Evolutionary conservation across 768 basidiomycete genomes (phyloP).

Genomic region (Kwoniella bestiolae): DNA sequence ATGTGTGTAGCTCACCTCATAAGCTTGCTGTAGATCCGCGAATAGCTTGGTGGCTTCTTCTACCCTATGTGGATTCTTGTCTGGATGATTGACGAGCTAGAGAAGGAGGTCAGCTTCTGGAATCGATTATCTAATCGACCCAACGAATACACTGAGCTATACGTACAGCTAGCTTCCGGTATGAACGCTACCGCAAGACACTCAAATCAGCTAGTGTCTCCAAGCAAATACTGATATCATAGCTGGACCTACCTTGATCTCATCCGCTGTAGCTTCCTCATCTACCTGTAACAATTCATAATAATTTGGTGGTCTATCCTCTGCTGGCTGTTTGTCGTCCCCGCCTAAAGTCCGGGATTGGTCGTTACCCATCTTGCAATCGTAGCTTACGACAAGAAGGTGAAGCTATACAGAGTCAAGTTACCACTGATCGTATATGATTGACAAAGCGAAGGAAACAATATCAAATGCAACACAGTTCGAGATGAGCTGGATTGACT

Average conservation of each 20-base stretch:
- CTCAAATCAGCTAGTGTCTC: constrained; percentile 6
- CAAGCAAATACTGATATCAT: no score
- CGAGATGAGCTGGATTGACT: no score
- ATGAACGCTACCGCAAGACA: constrained; percentile 68
- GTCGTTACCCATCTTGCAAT: constrained; percentile 45
- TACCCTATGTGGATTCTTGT: constrained; percentile 76
- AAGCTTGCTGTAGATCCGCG: constrained; percentile 87
- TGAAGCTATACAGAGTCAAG: background rate
- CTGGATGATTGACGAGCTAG: constrained; percentile 58
- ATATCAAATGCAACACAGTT: no score
- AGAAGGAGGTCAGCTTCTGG: constrained; percentile 69
- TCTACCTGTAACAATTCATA: constrained; percentile 80
- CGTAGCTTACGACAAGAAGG: no score
- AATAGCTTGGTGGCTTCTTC: constrained; percentile 88
- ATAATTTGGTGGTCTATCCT: constrained; percentile 64
- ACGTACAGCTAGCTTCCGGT: constrained; percentile 79
- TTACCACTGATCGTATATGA: background rate
- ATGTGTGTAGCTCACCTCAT: constrained; percentile 68
- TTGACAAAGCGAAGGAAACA: background rate
- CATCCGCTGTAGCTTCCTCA: constrained; percentile 80
- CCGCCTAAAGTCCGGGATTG: constrained; percentile 31
- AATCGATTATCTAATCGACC: no score
- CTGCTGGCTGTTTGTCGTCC: constrained; percentile 4
- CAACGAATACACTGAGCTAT: no score
- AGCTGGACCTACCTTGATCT: constrained; percentile 72